Evolutionary conservation across 148 eudicot species (phyloP), one percentile per base, ranked within the genome.

Genomic region (Rhododendron williamsianum): DNA sequence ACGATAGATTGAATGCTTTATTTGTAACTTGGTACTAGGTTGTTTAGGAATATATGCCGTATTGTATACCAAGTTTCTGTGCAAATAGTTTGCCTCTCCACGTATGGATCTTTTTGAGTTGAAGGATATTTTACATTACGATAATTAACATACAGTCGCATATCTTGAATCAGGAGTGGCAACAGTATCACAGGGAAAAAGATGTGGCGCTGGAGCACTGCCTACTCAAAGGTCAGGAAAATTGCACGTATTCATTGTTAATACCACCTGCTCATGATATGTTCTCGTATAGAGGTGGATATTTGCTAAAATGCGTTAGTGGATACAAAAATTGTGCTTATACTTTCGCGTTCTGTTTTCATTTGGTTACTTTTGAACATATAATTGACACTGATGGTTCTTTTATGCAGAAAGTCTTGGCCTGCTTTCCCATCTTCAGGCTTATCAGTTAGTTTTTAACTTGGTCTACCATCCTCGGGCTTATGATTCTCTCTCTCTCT

Each of bases 391-490:
- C 21, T 35, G 38, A 48, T 88, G 83, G 52, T n/a, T 12, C 33
- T 48, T 80, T 27, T 76, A 45, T 85, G 90, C 98, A 93, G 98
- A 89, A 86, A 90, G 54, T 81, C 92, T 63, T 92, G 96, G 98
- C 90, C 93, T 87, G 85, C 97, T 46, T 90, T 91, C 86, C 87
- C 92, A 60, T 87, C 96, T 41, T 87, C 95, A 72, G 87, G 89
- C 85, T 30, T 89, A 82, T 84, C 90, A 90, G 98, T 95, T 60
- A 88, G 95, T 89, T 86, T 51, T 41, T 2, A 82, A 60, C 67
- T 60, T 60, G 67, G 67, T 60, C 67, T 60, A 60, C 67, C 67
- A 19, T 60, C n/a, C 6, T 58, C 25, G 21, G 65, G 65, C 65
- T 58, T 58, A 58, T 58, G 65, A 58, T 8, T 11, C n/a, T 58